Evolutionary conservation across 2,329 filamentous ascomycete genomes (phyloP), one percentile per base, ranked within the genome.

Genomic region (Aspergillus vadensis): DNA sequence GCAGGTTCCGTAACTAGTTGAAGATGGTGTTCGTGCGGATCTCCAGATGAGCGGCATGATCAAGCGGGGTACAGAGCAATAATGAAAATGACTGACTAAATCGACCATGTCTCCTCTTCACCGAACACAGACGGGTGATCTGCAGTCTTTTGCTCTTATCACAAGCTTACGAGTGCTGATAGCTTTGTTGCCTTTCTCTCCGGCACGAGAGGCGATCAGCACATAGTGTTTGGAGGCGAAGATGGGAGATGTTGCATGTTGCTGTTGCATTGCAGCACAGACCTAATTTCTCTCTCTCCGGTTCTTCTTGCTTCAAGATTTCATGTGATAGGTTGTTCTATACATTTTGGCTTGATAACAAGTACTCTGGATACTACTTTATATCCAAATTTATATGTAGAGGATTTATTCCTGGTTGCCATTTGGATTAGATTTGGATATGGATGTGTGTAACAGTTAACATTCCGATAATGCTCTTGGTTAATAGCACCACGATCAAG

Each of bases 61-160:
- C 52, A 50, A 52, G 58, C 30, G 54, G 49, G 36, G 43, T 49
- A 44, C 14, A 53, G 25, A 27, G 25, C 8, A 36, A 36, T 4
- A 36, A 36, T 32, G 30, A 36, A 47, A 55, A 15, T 47, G 41
- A 17, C 52, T 47, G 10, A 30, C 27, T 30, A 12, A 10, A 12
- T 30, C 23, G 2, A 12, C 10, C 19, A 53, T 5, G 25, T 39
- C 12, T 27, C 17, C 39, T 44, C 12, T 36, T 36, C 32, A 36
- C 12, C 12, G n/a, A 19, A 19, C 47, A 47, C 50, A 50, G 60
- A 55, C 43, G 47, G 50, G 36, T 54, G 51, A 39, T 57, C 10
- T 41, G 32, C 32, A 55, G 55, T 54, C 43, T 15, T 23, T 55
- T 12, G 50, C 38, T 17, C 48, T 48, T 21, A 47, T 61, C 58